These are phyloP conservation scores for Phyllosticta citriasiana DNA, from an alignment of 2,329 filamentous ascomycete genomes.

Conservation along the genomic window DNA sequence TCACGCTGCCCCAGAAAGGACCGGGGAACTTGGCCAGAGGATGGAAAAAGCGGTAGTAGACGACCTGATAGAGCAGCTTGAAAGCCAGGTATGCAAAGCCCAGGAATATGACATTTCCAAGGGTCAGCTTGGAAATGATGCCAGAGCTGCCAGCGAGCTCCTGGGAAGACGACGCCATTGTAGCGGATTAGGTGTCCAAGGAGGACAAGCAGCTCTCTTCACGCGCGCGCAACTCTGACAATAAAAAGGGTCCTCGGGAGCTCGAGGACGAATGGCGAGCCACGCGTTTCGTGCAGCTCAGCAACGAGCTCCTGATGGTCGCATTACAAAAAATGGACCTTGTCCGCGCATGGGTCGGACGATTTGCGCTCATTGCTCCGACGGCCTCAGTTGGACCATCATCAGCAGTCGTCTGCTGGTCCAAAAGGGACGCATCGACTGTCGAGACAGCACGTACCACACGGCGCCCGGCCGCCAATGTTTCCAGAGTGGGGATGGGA, in stretches of 20 bases:
- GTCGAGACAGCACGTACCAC: neutral
- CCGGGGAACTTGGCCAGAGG: constrained; percentile 44
- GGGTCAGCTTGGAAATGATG: constrained; percentile 1
- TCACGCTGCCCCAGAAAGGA: constrained; percentile 45
- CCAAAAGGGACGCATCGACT: neutral
- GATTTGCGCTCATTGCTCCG: constrained; percentile 3
- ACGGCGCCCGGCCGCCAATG: neutral
- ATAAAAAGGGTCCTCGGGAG: neutral
- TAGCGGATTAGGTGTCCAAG: neutral
- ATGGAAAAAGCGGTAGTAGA: constrained; percentile 40
- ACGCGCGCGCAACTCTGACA: neutral
- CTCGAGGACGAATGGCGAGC: constrained; percentile 1
- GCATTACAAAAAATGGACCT: constrained; percentile 1
- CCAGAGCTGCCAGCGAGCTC: neutral
- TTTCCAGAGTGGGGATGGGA: neutral
- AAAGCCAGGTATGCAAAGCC: constrained; percentile 10
- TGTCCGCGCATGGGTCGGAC: constrained; percentile 1
- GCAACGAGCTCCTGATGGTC: neutral
- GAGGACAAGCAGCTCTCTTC: neutral
- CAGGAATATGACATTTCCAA: constrained; percentile 10
- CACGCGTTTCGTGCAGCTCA: neutral
- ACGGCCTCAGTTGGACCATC: neutral
- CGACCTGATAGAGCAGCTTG: constrained; percentile 25
- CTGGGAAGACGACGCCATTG: constrained; percentile 1
- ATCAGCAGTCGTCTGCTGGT: neutral